Evolutionary conservation across 2,329 filamentous ascomycete species (phyloP).

Genomic region (Aspergillus arachidicola): DNA sequence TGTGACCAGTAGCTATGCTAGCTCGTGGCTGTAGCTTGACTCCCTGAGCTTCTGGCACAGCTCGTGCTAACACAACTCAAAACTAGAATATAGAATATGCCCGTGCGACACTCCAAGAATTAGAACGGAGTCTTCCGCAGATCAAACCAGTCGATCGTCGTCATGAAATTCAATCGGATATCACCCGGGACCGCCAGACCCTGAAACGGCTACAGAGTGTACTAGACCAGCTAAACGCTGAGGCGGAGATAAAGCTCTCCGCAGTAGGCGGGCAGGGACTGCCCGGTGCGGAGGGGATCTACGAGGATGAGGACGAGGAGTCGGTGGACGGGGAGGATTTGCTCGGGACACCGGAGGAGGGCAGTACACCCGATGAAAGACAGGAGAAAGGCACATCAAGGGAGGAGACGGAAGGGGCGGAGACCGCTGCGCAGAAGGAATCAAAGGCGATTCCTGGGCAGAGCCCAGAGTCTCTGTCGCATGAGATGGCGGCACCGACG

Average conservation of each 20-base stretch:
- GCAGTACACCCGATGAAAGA: constrained; percentile 13
- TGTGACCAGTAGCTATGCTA: not conserved
- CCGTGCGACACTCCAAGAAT: constrained; percentile 42
- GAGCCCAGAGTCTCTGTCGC: not conserved
- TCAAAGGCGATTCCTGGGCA: not conserved
- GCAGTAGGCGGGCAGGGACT: not conserved
- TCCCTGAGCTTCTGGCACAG: not conserved
- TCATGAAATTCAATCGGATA: constrained; percentile 43
- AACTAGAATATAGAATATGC: constrained; percentile 49
- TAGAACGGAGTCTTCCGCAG: constrained; percentile 44
- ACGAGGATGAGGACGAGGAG: constrained; percentile 25
- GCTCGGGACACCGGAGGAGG: constrained; percentile 30
- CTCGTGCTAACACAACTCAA: constrained; percentile 1
- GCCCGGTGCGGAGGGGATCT: constrained; percentile 11
- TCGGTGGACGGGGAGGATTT: constrained; percentile 29
- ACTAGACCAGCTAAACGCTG: constrained; percentile 35
- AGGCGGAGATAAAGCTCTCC: constrained; percentile 21
- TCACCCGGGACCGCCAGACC: constrained; percentile 40
- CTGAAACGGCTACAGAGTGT: constrained; percentile 36
- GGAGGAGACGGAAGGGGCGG: constrained; percentile 19
- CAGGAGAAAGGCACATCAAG: constrained; percentile 11
- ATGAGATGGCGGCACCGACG: not conserved
- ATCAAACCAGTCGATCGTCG: constrained; percentile 43
- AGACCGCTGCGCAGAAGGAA: constrained; percentile 7
- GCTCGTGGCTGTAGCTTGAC: not conserved